Base-by-base conservation (phyloP, 345 rosid genomes). In the Pistacia atlantica region DNA sequence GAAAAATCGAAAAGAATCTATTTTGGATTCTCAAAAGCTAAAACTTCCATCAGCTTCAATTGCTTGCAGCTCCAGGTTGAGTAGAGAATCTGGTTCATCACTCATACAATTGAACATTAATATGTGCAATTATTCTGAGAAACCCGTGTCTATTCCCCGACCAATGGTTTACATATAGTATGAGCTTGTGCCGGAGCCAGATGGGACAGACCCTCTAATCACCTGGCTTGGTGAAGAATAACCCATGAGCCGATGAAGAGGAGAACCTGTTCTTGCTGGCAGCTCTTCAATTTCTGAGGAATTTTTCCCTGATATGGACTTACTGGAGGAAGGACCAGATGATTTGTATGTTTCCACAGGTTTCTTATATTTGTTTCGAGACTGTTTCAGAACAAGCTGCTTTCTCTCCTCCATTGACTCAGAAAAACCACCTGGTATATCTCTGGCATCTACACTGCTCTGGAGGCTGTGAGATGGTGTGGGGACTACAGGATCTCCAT, bases 231-330 rank as follows among this genome's bases (percentile, higher is more conserved):
- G 82, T 8, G 99, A 89, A 77, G 93, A 80, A 83, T 92, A 95
- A 57, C 99, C 98, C 97, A 95, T 90, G 52, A 95, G 89, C 72
- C 73, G 79, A 80, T 95, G 99, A 76, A 95, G 96, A 3, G 90
- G 94, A 10, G 90, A 90, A 75, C 89, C 84, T 65, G 82, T 81
- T 74, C 79, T 75, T 63, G 77, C 84, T 60, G 80, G 79, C 69
- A 74, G 59, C 77, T 85, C 86, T 76, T 87, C 84, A 59, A 59
- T 82, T 75, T 85, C 91, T 14, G 91, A 74, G 65, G 83, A 75
- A 45, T 20, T 74, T 33, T 60, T 86, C 77, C 83, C 82, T 3
- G 82, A 49, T 55, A 61, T 65, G 78, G 82, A 76, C 28, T 35
- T 58, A 59, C 73, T 74, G 37, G 77, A 82, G 38, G 84, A 81